Evolutionary conservation across 1,139 yeast genomes (phyloP), one percentile per base, ranked within the genome.

Genomic region (Taphrina sp.): DNA sequence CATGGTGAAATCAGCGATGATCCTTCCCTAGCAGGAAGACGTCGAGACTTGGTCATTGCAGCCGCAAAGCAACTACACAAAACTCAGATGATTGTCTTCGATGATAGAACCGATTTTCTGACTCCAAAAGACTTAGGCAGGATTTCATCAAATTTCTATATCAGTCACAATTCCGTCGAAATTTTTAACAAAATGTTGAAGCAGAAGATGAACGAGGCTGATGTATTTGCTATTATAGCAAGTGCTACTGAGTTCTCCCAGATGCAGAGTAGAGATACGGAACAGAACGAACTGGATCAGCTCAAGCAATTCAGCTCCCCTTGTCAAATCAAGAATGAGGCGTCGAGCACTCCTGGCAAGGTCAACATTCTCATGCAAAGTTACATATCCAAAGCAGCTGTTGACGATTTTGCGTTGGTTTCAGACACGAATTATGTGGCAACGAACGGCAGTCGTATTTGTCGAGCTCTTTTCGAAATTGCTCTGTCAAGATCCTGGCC

Each of bases 191-290:
- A 83, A 63, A 77, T 86, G 79, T 77, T 90, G 68, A 85, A 79
- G 60, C 95, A 96, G 1, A 71, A 77, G 35, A 96, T 96, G 0
- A 81, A 95, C 0, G 97, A 89, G 64, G 96, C 96, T 0, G 96
- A 90, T 69, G 84, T 90, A 0, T 71, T 94, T 33, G 83, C 95
- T 0, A 84, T 90, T 79, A 79, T 94, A 53, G 82, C 95, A 70
- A 85, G 85, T 87, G 86, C 96, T 70, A 82, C 90, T 57, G 99
- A 94, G 67, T 94, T 94, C 68, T 96, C 92, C 66, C 83, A 90
- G 57, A 81, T 94, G 57, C 88, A 87, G 64, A 82, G 84, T 61
- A 79, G 99, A 62, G 61, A 86, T 61, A 98, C 92, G 61, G 99
- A 94, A 66, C 73, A 81, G 10, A 72, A 72, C 19, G 99, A 94